A percentile compares a stretch with the other conserved stretches of the same genome.
Conservation (phyloP, 371 early-diverging fungal species). For the Parasitella parasitica region DNA sequence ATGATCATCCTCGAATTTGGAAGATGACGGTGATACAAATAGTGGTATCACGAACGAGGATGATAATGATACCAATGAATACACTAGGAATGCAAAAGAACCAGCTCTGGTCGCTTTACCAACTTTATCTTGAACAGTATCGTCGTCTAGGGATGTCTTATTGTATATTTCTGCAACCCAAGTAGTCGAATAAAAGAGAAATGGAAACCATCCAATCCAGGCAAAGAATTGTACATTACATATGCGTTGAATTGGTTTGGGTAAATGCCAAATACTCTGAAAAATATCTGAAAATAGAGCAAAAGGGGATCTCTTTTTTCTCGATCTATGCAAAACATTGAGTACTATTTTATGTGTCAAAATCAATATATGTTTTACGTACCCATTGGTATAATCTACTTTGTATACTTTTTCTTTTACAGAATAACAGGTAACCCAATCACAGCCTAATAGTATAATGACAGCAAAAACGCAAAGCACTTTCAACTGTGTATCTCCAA, state of each 20-base stretch:
- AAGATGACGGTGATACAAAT: slow-evolving; percentile 28
- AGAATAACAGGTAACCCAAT: slow-evolving; percentile 68
- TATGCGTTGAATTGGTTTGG: slow-evolving; percentile 69
- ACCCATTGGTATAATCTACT: background rate
- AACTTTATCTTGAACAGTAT: slow-evolving; percentile 43
- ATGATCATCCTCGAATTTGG: background rate
- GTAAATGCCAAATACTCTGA: slow-evolving; percentile 58
- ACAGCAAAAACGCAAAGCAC: slow-evolving; percentile 76
- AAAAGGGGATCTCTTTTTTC: slow-evolving; percentile 24
- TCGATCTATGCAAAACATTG: background rate
- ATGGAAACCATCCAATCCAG: slow-evolving; percentile 97
- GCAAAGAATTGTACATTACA: slow-evolving; percentile 91
- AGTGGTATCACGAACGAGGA: slow-evolving; percentile 75
- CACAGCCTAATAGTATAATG: slow-evolving; percentile 57
- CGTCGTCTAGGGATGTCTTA: slow-evolving; percentile 12
- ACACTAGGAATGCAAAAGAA: slow-evolving; percentile 79
- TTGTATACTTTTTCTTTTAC: slow-evolving; percentile 54
- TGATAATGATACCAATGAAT: slow-evolving; percentile 73
- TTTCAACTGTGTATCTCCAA: slow-evolving; percentile 84
- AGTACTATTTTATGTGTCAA: background rate
- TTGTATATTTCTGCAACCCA: slow-evolving; percentile 73
- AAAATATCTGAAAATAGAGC: slow-evolving; percentile 36
- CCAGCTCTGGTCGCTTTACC: slow-evolving; percentile 82
- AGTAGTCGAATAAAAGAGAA: slow-evolving; percentile 87
- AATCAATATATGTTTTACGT: background rate